Base-by-base conservation (phyloP, 106 monocot species). In the Xerophyta viscosa region DNA sequence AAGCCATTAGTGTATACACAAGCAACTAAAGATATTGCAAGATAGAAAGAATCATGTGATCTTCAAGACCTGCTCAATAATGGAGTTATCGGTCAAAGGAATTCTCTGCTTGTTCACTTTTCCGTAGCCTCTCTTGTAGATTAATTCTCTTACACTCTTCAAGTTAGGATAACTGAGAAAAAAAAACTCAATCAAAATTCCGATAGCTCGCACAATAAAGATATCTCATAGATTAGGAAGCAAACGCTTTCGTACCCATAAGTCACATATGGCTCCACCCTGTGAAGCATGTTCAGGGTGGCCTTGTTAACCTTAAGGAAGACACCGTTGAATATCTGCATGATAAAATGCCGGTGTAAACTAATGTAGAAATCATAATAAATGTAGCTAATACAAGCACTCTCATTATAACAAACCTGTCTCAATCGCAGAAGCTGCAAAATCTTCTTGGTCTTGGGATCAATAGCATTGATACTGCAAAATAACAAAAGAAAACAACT, bases 221-320 rank as follows among this genome's bases (percentile, higher is more conserved):
- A 18, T 9, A 4, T 8, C 19, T 30, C 20, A 20, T 0, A 18
- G 26, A 20, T n/a, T n/a, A n/a, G n/a, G n/a, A n/a, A n/a, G n/a
- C n/a, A n/a, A n/a, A n/a, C n/a, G n/a, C 8, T 1, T 52, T 29
- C 31, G 24, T 75, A 81, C 80, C 80, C 80, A 45, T 71, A 81
- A 22, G 80, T 75, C 31, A 81, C 80, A 71, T 81, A 81, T 12
- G 80, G 80, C 63, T 81, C 80, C 4, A 75, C 80, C 66, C 80
- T 70, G 8, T 63, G 75, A 43, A 81, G 37, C 80, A 81, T 81
- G 59, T 71, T 75, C 48, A 81, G 62, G 8, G 74, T 75, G 6
- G 80, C 80, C 57, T 80, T 80, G 74, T 80, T 80, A 46, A 80
- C 80, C 60, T 75, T 81, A n/a, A 81, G 53, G 20, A 81, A 81